These are phyloP conservation scores for Solanum commersonii DNA, from an alignment of 257 asterid species.

Conservation along the genomic window DNA sequence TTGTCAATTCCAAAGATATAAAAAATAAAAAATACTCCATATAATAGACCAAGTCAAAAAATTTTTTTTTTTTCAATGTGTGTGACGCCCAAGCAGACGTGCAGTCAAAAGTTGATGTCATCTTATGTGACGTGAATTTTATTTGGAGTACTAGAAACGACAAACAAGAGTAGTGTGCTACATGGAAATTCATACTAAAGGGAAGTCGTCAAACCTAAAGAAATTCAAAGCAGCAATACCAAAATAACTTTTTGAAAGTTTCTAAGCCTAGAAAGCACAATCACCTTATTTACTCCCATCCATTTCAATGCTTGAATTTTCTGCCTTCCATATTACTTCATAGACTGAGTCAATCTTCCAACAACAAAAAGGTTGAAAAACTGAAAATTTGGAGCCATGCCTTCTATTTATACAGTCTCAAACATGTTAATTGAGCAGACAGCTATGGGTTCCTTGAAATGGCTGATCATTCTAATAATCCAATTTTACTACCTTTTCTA, in stretches of 20 bases:
- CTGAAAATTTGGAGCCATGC: background rate
- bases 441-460: background rate
- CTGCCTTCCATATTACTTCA: background rate
- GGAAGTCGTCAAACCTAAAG: background rate
- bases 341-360: background rate
- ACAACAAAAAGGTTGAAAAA: background rate
- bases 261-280: background rate
- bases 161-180: no score
- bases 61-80: no score
- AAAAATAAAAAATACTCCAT: no score
- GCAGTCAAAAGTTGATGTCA: background rate
- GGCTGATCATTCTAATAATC: background rate
- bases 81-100: no score
- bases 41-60: background rate
- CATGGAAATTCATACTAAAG: background rate
- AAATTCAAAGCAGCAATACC: no score
- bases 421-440: background rate
- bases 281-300: background rate
- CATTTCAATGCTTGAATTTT: background rate
- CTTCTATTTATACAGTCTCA: background rate
- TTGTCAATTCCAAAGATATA: background rate
- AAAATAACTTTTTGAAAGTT: background rate
- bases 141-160: no score
- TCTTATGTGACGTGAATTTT: background rate
- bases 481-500: background rate